Base-by-base conservation (phyloP, 2,329 filamentous ascomycete genomes). In the Botryotinia narcissicola region DNA sequence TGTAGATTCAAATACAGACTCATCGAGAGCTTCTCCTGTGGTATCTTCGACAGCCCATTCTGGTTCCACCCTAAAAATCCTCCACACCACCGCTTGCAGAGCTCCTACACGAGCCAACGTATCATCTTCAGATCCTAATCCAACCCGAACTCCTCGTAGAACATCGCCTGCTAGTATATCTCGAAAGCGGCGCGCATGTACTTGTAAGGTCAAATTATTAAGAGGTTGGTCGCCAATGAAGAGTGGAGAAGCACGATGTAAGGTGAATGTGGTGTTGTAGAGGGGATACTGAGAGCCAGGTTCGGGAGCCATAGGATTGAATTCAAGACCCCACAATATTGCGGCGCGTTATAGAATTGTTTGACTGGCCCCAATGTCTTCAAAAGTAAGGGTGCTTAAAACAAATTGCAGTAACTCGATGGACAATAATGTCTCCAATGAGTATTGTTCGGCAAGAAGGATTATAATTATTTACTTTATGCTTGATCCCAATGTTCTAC, bases 171-270 rank as follows among this genome's bases (percentile, higher is more conserved):
- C 82, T 25, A 86, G 79, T 72, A 85, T 81, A 70, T 85, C 84
- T 61, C 80, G 81, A 37, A 86, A 80, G 12, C 81, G 81, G 57
- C 80, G 81, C 37, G 84, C 82, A 75, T 85, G 82, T 32, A 80
- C 76, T 14, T 77, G 77, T 3, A 85, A 80, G 59, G 76, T 74
- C 6, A 74, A 73, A n/a, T 81, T 79, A 71, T 79, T 72, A 61
- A 85, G 79, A 8, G 83, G 79, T 0, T 78, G 42, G 4, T 75
- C 59, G 74, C 82, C 82, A 67, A 82, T 81, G 77, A 85, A 83
- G 25, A 86, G 81, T 7, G 85, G 84, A n/a, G 85, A 85, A 20
- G 84, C 72, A 74, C 84, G 84, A 74, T 84, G 83, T 73, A 84
- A 78, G 37, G 78, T 81, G 78, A 83, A 85, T 14, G 83, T 85